Evolutionary conservation across 2,329 filamentous ascomycete species (phyloP).

Genomic region (Exserohilum turcica): DNA sequence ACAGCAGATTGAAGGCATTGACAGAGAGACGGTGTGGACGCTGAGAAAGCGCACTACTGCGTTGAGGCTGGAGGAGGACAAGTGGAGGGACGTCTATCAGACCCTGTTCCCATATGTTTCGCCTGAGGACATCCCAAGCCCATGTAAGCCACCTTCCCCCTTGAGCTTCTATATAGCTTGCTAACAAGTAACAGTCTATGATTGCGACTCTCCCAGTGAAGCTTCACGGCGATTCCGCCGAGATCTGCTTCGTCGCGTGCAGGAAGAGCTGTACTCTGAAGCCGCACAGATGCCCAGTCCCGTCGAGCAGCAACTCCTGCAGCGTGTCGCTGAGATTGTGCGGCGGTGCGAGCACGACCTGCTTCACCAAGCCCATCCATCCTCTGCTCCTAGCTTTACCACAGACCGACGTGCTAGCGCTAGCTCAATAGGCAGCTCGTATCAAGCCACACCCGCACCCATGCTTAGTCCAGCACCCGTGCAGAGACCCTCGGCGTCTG

Average conservation of each 20-base stretch:
- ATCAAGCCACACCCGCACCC: constrained; percentile 1
- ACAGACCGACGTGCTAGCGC: constrained; percentile 1
- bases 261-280: constrained; percentile 35
- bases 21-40: constrained; percentile 43
- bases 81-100: constrained; percentile 48
- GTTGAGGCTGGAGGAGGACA: constrained; percentile 41
- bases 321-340: constrained; percentile 36
- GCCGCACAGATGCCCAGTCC: constrained; percentile 27
- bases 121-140: constrained; percentile 40
- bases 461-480: neutral
- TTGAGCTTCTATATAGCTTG: no score
- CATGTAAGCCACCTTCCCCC: constrained; percentile 36
- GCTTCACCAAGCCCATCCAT: constrained; percentile 15
- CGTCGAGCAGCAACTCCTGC: constrained; percentile 35
- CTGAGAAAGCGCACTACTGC: constrained; percentile 45
- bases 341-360: constrained; percentile 35
- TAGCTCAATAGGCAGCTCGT: constrained; percentile 10
- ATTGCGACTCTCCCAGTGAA: constrained; percentile 32
- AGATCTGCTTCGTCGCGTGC: constrained; percentile 43
- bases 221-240: constrained; percentile 38
- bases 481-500: no score
- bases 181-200: constrained; percentile 40
- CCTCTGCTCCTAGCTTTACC: neutral
- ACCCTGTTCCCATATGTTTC: constrained; percentile 45
- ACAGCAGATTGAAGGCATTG: constrained; percentile 47